A percentile compares a stretch with the other conserved stretches of the same genome.
Conservation (phyloP, 305 asterid species). For the Solanum hybrid region DNA sequence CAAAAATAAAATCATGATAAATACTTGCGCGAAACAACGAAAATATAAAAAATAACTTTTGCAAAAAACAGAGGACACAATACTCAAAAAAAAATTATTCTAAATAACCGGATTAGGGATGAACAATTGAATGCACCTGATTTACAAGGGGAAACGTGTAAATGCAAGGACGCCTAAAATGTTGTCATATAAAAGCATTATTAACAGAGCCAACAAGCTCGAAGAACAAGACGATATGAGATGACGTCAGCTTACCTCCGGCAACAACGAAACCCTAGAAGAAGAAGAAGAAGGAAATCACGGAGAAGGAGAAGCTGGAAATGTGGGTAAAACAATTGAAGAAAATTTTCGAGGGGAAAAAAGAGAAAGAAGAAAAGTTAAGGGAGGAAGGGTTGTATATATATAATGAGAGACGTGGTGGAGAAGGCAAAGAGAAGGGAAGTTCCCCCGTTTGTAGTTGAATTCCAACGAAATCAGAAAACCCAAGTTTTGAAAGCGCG, state of each 20-base stretch:
- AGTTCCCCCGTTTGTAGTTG: not conserved
- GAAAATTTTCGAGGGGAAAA: not conserved
- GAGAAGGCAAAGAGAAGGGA: slow-evolving; percentile 10
- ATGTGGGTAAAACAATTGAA: not conserved
- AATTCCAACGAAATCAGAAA: not conserved
- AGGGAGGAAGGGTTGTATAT: slow-evolving; percentile 10
- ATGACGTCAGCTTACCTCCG: slow-evolving; percentile 29
- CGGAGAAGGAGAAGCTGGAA: not conserved
- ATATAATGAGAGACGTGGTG: slow-evolving; percentile 27
- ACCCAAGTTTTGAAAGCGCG: not conserved
- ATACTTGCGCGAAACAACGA: not conserved
- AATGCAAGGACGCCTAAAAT: not conserved
- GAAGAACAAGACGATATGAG: slow-evolving; percentile 9
- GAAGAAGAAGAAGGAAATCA: not conserved
- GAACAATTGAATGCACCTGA: not conserved
- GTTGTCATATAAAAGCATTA: slow-evolving; percentile 17
- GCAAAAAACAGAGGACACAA: not conserved
- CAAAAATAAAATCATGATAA: not conserved
- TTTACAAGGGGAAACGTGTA: not conserved
- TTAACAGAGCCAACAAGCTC: slow-evolving; percentile 15
- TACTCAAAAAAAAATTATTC: not conserved
- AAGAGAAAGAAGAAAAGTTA: not conserved
- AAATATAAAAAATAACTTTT: not conserved
- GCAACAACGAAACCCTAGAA: slow-evolving; percentile 23
- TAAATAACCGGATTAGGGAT: not conserved